Base-by-base conservation (phyloP, 225 moss, liverwort and hornwort genomes). In the Rhytidiadelphus loreus region DNA sequence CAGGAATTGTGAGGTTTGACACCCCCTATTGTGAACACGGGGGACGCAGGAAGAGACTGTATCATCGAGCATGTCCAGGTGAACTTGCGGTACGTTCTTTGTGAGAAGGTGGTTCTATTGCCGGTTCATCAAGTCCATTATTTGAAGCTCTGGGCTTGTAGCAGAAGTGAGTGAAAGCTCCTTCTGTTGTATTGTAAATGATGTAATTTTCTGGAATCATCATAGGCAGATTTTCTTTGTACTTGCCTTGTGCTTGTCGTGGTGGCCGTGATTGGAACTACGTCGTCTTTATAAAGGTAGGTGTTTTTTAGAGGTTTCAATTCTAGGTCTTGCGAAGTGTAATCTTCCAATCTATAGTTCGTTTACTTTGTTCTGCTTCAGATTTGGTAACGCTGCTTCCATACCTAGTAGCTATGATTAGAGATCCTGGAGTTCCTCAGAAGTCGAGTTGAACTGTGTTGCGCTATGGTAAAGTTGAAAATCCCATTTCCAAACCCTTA, bases 141-240 rank as follows among this genome's bases (percentile, higher is more conserved):
- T 80, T 63, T 74, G 74, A 86, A 86, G 83, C 69, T 90, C 72
- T 88, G 83, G 85, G 77, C 80, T 85, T 87, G 85, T 81, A 83
- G 73, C 74, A 60, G 88, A 76, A 78, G 82, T 41, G 84, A 89
- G 62, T 69, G 71, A 56, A 87, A 43, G 64, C 82, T 81, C 75
- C 86, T 78, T 70, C 58, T 86, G 74, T 55, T 63, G 41, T 82
- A 59, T 85, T 93, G 92, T 89, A 82, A 79, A 88, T 90, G 91
- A 62, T 90, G 87, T 92, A 93, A 82, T 84, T 80, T 80, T 88
- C 76, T 90, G 87, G 85, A 87, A 73, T 61, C 77, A 61, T 86
- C 55, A 56, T n/a, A 73, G 84, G 80, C 71, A 87, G 76, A 75
- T 44, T 81, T 29, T 68, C 50, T 84, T 70, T 77, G 71, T 77